phyloP scores from a whole-genome alignment of 495 filamentous ascomycete genomes.

The Beverwykella pulmonaria region DNA sequence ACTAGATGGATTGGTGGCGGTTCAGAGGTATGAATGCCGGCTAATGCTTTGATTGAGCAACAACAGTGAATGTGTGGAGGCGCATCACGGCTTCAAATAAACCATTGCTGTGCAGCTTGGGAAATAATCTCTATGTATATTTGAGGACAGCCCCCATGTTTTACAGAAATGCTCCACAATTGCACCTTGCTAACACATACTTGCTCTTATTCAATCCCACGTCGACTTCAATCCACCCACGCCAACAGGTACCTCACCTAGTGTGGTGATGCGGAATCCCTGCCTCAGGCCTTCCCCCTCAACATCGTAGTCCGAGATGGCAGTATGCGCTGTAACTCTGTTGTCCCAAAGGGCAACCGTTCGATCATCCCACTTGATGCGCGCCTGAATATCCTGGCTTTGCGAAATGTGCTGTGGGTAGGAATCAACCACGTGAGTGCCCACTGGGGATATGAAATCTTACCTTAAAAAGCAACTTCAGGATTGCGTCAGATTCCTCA shows the following conservation, averaged over 20 bases:
- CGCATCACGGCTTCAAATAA: no score
- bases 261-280: slow-evolving; percentile 54
- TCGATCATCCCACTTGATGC: slow-evolving; percentile 30
- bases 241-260: slow-evolving; percentile 51
- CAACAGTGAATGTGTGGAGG: no score
- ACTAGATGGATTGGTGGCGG: no score
- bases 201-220: slow-evolving; percentile 8
- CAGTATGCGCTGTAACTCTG: slow-evolving; percentile 54
- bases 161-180: no score
- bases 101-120: no score
- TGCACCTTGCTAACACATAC: no score
- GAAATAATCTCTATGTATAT: no score
- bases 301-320: slow-evolving; percentile 57
- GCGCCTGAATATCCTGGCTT: slow-evolving; percentile 32
- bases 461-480: slow-evolving; percentile 34
- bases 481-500: slow-evolving; percentile 33
- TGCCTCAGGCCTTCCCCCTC: slow-evolving; percentile 51
- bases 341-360: slow-evolving; percentile 36
- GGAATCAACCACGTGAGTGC: background rate
- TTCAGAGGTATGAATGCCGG: no score
- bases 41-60: no score
- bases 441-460: background rate
- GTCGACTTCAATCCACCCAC: slow-evolving; percentile 50
- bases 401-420: slow-evolving; percentile 26
- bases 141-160: no score